Evolutionary conservation across 169 alveolate genomes (phyloP).

Genomic region (Plasmodium gonderi): DNA sequence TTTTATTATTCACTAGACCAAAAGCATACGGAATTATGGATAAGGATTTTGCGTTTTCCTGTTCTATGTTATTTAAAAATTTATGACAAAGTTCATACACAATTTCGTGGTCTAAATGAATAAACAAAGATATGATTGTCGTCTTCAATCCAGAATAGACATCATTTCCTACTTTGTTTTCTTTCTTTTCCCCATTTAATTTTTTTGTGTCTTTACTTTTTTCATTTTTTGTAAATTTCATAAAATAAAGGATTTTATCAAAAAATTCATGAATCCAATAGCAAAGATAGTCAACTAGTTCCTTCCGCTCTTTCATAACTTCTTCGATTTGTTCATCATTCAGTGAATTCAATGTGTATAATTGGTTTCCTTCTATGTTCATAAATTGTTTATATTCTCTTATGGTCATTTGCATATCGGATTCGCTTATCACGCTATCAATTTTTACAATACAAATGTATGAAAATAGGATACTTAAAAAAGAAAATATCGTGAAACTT

Average conservation of each 20-base stretch:
- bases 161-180: constrained; percentile 43
- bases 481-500: constrained; percentile 68
- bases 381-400: constrained; percentile 25
- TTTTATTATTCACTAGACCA: constrained; percentile 36
- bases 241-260: constrained; percentile 60
- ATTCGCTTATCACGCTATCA: constrained; percentile 1
- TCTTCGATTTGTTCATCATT: constrained; percentile 28
- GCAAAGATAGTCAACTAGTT: constrained; percentile 49
- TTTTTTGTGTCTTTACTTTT: constrained; percentile 54
- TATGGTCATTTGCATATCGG: background rate
- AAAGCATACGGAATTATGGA: constrained; percentile 72
- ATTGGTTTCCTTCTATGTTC: background rate
- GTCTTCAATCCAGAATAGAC: constrained; percentile 63
- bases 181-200: constrained; percentile 57
- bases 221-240: constrained; percentile 48
- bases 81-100: constrained; percentile 39
- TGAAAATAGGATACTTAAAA: constrained; percentile 55
- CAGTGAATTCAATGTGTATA: background rate
- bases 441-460: constrained; percentile 59
- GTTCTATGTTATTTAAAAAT: constrained; percentile 54
- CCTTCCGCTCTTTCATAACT: constrained; percentile 28
- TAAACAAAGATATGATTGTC: constrained; percentile 35
- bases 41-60: constrained; percentile 39
- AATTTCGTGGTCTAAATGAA: constrained; percentile 65
- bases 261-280: constrained; percentile 68